These are phyloP conservation scores for Trichoderma breve DNA, from an alignment of 2,329 filamentous ascomycete species.

Conservation along the genomic window DNA sequence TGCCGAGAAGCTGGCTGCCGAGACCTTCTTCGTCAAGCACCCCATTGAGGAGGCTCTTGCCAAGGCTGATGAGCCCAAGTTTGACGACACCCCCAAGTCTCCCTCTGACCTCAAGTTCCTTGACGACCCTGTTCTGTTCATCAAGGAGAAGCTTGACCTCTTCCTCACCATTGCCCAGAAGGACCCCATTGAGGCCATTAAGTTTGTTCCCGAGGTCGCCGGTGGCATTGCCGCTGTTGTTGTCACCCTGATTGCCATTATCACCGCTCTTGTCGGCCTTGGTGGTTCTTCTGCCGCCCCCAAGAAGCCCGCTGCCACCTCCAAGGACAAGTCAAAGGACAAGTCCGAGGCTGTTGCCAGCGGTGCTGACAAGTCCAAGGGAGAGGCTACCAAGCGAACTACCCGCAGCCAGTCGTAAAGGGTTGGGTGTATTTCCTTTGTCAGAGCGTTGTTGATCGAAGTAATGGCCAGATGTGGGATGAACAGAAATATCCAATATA, in stretches of 20 bases:
- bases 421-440: conserved; percentile 4
- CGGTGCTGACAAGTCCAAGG: conserved; percentile 72
- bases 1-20: conserved; percentile 80
- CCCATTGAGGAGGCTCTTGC: conserved; percentile 77
- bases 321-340: conserved; percentile 70
- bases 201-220: conserved; percentile 88
- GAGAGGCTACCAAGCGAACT: conserved; percentile 62
- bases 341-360: conserved; percentile 63
- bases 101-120: conserved; percentile 80
- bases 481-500: conserved; percentile 16
- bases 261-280: conserved; percentile 64
- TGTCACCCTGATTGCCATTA: conserved; percentile 67
- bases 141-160: conserved; percentile 90
- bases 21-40: conserved; percentile 89
- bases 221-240: conserved; percentile 71
- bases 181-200: conserved; percentile 79
- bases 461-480: not conserved
- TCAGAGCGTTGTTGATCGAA: not conserved
- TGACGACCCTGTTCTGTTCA: conserved; percentile 82
- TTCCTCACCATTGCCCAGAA: conserved; percentile 81
- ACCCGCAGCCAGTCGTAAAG: conserved; percentile 55
- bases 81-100: conserved; percentile 61
- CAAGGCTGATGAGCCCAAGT: conserved; percentile 76
- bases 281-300: conserved; percentile 65
- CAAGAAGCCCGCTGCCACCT: conserved; percentile 67